Conservation (phyloP, 805 yeast species). For the Zygosaccharomyces lentus region DNA sequence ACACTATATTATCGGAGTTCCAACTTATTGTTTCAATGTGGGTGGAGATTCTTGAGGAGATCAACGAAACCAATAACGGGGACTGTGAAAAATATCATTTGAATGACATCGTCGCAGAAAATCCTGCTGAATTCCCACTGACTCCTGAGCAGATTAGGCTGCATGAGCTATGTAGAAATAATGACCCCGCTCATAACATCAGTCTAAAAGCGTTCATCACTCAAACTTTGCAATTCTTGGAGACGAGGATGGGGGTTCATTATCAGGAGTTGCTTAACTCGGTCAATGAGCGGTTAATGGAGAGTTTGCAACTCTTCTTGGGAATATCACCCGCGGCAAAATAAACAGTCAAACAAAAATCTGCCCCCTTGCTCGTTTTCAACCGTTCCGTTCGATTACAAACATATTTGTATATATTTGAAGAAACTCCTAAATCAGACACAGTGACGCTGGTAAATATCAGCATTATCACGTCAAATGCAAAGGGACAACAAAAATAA, state of each 20-base stretch:
- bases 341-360: background rate
- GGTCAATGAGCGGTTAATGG: constrained; percentile 23
- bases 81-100: constrained; percentile 53
- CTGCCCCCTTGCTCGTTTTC: background rate
- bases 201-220: constrained; percentile 45
- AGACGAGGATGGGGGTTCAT: constrained; percentile 25
- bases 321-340: constrained; percentile 12
- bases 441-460: background rate
- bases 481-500: background rate
- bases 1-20: constrained; percentile 30
- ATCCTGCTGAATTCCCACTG: constrained; percentile 26
- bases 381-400: background rate
- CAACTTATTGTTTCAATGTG: constrained; percentile 40
- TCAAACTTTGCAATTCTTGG: constrained; percentile 28
- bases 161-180: constrained; percentile 34
- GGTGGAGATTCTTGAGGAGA: constrained; percentile 65
- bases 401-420: background rate
- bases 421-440: background rate
- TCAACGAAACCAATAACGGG: constrained; percentile 56
- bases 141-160: constrained; percentile 44
- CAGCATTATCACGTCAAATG: background rate
- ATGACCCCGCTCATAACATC: constrained; percentile 53
- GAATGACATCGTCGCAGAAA: constrained; percentile 37
- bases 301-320: constrained; percentile 28
- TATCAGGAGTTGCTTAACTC: constrained; percentile 24